Evolutionary conservation across 176 grass and related monocot genomes (phyloP), one percentile per base, ranked within the genome.

Genomic region (Zea mays): DNA sequence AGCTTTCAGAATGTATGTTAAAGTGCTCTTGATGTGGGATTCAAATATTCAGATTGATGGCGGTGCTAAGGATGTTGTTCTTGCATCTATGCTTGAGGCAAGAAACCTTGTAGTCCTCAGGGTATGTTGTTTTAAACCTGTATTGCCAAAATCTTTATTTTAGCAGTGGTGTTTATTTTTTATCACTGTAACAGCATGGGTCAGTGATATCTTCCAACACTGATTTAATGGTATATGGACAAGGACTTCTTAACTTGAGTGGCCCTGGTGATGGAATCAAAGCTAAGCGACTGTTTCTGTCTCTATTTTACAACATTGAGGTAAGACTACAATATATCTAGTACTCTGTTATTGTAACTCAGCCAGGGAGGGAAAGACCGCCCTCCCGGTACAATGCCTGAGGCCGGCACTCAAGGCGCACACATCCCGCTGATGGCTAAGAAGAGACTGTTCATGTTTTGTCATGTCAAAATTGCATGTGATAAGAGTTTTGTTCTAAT

Each of bases 1-100:
- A 39, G 96, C 96, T 78, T 99, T 99, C 70, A 94, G 96, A 86
- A 92, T 92, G 90, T 99, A 93, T 83, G 90, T 95, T 48, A 99
- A 99, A 88, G 89, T 99, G 72, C 87, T 99, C 73, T 86, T 99
- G 52, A 99, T 99, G 96, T 99, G 96, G 96, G 87, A 93, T 83
- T 99, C 96, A 47, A 90, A 79, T 72, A 92, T 99, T 85, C 87
- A 93, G 77, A 99, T 99, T 88, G 90, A 94, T 87, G 96, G 90
- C 33, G 92, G 92, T 38, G 77, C 77, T 76, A 92, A 99, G 73
- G 88, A 89, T 83, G 92, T 90, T 89, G 81, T 99, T 44, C 77
- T 89, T 71, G 76, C 88, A 27, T 99, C 96, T 60, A 87, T 92
- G 96, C 96, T 99, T 78, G 96, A 99, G 87, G 85, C 87, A 57